Percentiles rank a stretch among this genome's conserved stretches.
Conservation (phyloP, 2,329 filamentous ascomycete species). For the Ascosphaera aggregata region DNA sequence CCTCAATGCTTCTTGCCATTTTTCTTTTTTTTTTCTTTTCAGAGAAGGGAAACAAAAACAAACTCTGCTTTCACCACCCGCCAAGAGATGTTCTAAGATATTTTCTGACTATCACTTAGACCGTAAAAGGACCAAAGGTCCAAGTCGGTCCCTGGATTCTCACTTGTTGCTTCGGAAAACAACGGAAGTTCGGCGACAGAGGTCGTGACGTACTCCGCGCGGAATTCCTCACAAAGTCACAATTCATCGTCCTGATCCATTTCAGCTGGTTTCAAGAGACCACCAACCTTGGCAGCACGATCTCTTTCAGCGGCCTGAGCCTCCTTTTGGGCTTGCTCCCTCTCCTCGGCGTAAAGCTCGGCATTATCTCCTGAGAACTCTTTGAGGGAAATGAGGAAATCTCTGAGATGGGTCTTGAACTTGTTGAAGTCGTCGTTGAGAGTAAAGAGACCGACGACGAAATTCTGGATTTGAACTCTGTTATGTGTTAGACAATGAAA, state of each 20-base stretch:
- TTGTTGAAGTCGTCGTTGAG: constrained; percentile 75
- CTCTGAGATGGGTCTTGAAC: constrained; percentile 87
- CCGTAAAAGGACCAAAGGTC: background rate
- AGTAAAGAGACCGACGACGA: constrained; percentile 74
- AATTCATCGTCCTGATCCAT: constrained; percentile 62
- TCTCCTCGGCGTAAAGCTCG: constrained; percentile 80
- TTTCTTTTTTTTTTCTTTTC: too few species aligned
- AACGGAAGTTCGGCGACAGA: too few species aligned
- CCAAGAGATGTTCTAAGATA: background rate
- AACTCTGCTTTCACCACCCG: background rate
- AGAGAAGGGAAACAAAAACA: too few species aligned
- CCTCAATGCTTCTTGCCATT: too few species aligned
- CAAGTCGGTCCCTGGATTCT: too few species aligned
- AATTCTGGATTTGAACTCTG: constrained; percentile 66
- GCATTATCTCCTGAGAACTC: constrained; percentile 93
- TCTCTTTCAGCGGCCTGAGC: constrained; percentile 76
- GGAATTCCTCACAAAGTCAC: constrained; percentile 54
- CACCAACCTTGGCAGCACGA: constrained; percentile 81
- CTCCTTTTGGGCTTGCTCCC: constrained; percentile 73
- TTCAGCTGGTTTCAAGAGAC: constrained; percentile 91
- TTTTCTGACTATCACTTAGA: background rate
- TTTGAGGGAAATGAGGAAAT: constrained; percentile 93
- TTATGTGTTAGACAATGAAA: constrained; percentile 4
- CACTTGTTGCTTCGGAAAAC: too few species aligned
- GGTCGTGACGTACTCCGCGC: constrained; percentile 33